Base-by-base conservation (phyloP, 2,329 filamentous ascomycete species). In the Akanthomyces muscarius region DNA sequence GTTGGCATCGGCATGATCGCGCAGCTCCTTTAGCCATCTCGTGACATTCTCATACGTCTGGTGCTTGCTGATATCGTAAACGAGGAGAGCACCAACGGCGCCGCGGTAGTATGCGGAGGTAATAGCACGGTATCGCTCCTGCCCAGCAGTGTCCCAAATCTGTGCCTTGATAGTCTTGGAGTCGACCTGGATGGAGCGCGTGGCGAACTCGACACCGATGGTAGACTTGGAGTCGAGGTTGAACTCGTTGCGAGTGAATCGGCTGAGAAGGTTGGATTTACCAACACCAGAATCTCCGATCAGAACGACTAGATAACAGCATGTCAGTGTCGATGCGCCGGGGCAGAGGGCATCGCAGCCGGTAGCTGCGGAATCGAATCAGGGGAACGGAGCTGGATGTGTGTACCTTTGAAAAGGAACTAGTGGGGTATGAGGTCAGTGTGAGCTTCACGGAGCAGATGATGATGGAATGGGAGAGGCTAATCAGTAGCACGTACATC, bases 141-240 rank as follows among this genome's bases (percentile, higher is more conserved):
- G 95, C 70, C 95, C 95, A 69, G 95, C 95, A 64, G 95, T 99
- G 83, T 99, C 95, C 95, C 96, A 99, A 74, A 99, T 99, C 83
- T 99, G 95, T 71, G 95, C 95, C 86, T 99, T 99, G 88, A 99
- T 99, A 68, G 95, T 99, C 86, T 99, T 99, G 75, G 91, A 90
- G 80, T 99, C 95, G 74, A 99, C 95, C 81, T 98, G 94, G 77
- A 99, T 99, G 70, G 92, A 97, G 68, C 95, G 89, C 71, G 95
- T 99, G 72, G 96, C 95, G 77, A 99, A 99, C 81, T 99, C 95
- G 78, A 99, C 95, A 73, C 95, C 95, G 81, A 99, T 99, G 71
- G 95, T 99, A 68, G 95, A 98, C 87, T 99, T 98, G 78, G 94
- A 96, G 81, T 99, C 95, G 69, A 98, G 86, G 82, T 98, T 98